phyloP scores from a whole-genome alignment of 2,329 filamentous ascomycete genomes.

The Beauveria scarabaeidicola region DNA sequence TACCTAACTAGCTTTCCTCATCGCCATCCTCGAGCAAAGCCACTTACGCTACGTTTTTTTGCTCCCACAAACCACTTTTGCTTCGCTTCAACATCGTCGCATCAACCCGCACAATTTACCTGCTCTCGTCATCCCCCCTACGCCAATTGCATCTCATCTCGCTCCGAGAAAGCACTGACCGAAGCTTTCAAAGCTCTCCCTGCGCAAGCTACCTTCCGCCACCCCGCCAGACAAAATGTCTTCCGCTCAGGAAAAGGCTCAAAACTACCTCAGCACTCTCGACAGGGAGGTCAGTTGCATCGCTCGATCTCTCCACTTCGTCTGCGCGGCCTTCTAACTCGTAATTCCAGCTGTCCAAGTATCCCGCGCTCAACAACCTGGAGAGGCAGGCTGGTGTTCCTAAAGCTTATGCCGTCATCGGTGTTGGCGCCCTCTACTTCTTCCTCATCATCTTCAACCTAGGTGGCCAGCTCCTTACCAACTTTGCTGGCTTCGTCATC shows the following conservation, averaged over 20 bases:
- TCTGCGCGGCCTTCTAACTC: neutral
- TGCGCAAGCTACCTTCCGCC: constrained; percentile 6
- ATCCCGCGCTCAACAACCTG: constrained; percentile 73
- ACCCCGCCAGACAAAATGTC: constrained; percentile 47
- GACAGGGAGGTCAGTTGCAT: constrained; percentile 64
- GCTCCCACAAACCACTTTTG: constrained; percentile 8
- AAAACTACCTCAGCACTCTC: constrained; percentile 68
- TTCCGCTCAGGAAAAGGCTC: constrained; percentile 64
- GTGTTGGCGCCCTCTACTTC: constrained; percentile 71
- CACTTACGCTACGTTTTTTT: constrained; percentile 23
- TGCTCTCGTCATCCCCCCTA: neutral
- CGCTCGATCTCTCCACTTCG: neutral
- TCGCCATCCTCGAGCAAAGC: constrained; percentile 23
- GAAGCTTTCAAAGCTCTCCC: neutral
- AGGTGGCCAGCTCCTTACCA: constrained; percentile 78
- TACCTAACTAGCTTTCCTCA: constrained; percentile 12
- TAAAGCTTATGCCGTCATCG: constrained; percentile 77
- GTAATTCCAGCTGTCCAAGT: constrained; percentile 64
- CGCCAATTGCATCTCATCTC: neutral
- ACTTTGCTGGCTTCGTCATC: constrained; percentile 74
- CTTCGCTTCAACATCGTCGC: constrained; percentile 9
- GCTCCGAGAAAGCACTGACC: neutral
- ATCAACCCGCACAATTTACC: neutral
- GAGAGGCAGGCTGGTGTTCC: constrained; percentile 77
- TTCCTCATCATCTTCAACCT: constrained; percentile 92